Evolutionary conservation across 2,329 filamentous ascomycete species (phyloP).

Genomic region (Penicillium sp.): DNA sequence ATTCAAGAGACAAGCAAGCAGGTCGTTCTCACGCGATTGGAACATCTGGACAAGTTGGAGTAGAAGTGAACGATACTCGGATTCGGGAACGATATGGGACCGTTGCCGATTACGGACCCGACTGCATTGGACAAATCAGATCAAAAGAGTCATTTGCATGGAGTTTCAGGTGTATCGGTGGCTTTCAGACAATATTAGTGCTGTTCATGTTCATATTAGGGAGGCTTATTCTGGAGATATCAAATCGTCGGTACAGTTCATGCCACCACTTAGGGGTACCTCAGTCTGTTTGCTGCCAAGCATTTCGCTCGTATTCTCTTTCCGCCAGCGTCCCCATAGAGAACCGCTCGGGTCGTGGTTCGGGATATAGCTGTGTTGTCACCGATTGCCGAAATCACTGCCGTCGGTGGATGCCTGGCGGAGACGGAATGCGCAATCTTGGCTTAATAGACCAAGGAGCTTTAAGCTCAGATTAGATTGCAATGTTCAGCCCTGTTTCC

Average conservation of each 20-base stretch:
- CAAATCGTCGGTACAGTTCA: constrained; percentile 1
- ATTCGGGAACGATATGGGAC: background rate
- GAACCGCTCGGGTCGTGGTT: background rate
- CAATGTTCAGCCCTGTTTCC: constrained; percentile 9
- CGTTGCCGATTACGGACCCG: constrained; percentile 2
- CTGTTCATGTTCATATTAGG: constrained; percentile 6
- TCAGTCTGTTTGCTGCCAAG: constrained; percentile 6
- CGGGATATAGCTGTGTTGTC: constrained; percentile 5
- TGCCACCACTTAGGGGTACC: constrained; percentile 11
- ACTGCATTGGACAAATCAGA: constrained; percentile 9
- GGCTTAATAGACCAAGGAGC: background rate
- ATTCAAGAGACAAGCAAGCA: constrained; percentile 99
- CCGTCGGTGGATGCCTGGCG: constrained; percentile 17
- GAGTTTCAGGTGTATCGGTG: constrained; percentile 13
- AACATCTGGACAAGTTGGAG: constrained; percentile 93
- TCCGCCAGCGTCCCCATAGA: background rate
- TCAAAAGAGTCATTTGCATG: constrained; percentile 17
- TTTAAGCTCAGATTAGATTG: constrained; percentile 20
- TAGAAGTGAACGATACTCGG: constrained; percentile 35
- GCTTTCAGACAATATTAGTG: background rate
- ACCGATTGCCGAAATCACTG: constrained; percentile 27
- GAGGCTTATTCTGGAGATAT: constrained; percentile 7
- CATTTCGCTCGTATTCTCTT: constrained; percentile 12
- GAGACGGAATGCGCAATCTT: constrained; percentile 5
- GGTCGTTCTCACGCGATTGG: constrained; percentile 84